A percentile compares a stretch with the other conserved stretches of the same genome.
Conservation (phyloP, 306 rosid genomes). For the Sophora flavescens region DNA sequence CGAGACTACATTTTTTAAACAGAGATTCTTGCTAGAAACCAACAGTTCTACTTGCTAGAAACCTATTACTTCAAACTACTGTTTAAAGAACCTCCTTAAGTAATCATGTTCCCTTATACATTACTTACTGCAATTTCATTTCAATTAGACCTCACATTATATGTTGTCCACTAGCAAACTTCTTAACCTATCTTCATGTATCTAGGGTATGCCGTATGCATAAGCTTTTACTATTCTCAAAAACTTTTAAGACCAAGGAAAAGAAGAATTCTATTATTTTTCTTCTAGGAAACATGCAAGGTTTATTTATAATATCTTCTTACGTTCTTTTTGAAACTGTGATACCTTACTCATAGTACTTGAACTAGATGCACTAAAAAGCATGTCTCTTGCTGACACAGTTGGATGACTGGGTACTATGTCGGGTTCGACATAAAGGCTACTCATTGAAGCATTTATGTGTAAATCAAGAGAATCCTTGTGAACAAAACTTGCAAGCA, state of each 20-base stretch:
- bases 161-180: background rate
- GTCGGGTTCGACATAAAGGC: slow-evolving; percentile 74
- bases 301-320: background rate
- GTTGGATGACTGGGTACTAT: slow-evolving; percentile 88
- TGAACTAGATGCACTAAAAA: slow-evolving; percentile 30
- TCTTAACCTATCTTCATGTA: background rate
- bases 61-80: too few relatives aligned
- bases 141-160: background rate
- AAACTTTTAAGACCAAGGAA: background rate
- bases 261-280: slow-evolving; percentile 1
- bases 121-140: background rate
- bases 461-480: slow-evolving; percentile 52
- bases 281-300: background rate
- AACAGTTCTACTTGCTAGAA: too few relatives aligned
- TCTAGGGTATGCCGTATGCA: background rate
- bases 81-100: too few relatives aligned
- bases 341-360: background rate
- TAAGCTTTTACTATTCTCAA: background rate
- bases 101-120: background rate
- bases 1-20: too few relatives aligned
- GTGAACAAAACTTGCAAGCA: slow-evolving; percentile 38
- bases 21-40: too few relatives aligned
- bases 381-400: slow-evolving; percentile 43
- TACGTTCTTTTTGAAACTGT: background rate
- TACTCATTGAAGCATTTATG: slow-evolving; percentile 48